Evolutionary conservation across 441 rosid genomes (phyloP), one percentile per base, ranked within the genome.

Genomic region (Flueggea neowawraea): DNA sequence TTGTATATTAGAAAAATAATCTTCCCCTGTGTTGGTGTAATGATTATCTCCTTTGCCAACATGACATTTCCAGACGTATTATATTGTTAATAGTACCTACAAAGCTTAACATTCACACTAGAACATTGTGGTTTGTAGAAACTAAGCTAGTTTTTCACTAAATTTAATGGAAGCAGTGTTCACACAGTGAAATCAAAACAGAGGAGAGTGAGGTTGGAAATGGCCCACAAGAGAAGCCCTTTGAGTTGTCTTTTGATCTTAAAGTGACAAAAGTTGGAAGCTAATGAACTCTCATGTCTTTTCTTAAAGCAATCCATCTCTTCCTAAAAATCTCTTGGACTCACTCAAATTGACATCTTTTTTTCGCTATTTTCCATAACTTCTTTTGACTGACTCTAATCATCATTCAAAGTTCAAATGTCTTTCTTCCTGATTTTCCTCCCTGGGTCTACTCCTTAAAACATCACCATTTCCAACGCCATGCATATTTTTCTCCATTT

Each of bases 221-320:
- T 69, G 79, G 62, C 57, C 80, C 73, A 60, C 75, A 67, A 61
- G 51, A 55, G 69, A 68, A 62, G 31, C 59, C 60, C 73, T 72
- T 78, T 73, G 74, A 71, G 72, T 63, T 65, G 54, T 55, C 79
- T 65, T 78, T 75, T 61, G 68, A 75, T 78, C 81, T 68, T 55
- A 77, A 79, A 79, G 75, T 60, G 63, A 71, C 57, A 76, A 76
- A 75, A 69, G 75, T 66, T 57, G 16, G 51, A 45, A 62, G 75
- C 61, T 10, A 53, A 72, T 45, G 57, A 52, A 57, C 62, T 63
- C 69, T 49, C 67, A 32, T 41, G 53, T 71, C 84, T 77, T 75
- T 74, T 70, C 62, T 62, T 55, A 73, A 68, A 73, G 75, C 75
- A 36, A 36, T 68, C 55, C 57, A 31, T 17, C 16, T 32, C 56